A percentile compares a stretch with the other conserved stretches of the same genome.
These are phyloP conservation scores for Hypoxylon sp. DNA, from an alignment of 2,329 filamentous ascomycete species.

Conservation along the genomic window DNA sequence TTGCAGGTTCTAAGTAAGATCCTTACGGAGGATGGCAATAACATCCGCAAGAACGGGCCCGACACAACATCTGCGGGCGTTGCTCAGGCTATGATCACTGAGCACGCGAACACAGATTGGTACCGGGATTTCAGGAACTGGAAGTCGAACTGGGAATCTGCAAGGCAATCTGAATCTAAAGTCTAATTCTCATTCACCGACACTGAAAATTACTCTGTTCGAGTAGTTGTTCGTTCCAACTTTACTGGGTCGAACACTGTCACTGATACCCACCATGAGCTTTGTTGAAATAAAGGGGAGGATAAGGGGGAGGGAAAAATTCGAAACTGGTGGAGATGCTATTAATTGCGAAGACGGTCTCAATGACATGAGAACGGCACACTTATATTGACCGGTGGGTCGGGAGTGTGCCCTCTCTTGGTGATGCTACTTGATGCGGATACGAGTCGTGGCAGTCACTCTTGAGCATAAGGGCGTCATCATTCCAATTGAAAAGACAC, in stretches of 20 bases:
- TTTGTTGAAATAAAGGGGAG: constrained; percentile 3
- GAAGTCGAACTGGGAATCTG: no score
- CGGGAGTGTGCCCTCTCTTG: constrained; percentile 1
- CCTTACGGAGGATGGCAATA: constrained; percentile 63
- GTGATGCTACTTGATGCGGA: constrained; percentile 1
- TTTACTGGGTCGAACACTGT: not conserved
- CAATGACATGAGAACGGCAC: not conserved
- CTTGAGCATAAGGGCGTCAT: not conserved
- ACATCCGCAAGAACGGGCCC: constrained; percentile 47
- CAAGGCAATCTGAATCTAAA: constrained; percentile 47
- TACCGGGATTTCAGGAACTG: no score
- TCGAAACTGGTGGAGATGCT: not conserved
- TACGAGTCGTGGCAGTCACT: not conserved
- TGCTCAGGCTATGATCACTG: constrained; percentile 51
- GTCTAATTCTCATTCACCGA: constrained; percentile 27
- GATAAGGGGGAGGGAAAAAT: not conserved
- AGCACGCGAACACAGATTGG: no score
- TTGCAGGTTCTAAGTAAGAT: constrained; percentile 67
- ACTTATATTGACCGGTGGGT: not conserved
- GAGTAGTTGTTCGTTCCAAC: constrained; percentile 9
- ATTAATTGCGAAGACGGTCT: not conserved
- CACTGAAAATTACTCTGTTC: constrained; percentile 2
- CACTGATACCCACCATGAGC: constrained; percentile 2
- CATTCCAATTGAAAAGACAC: not conserved
- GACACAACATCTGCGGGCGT: constrained; percentile 47